Evolutionary conservation across 2,329 filamentous ascomycete species (phyloP), one percentile per base, ranked within the genome.

Genomic region (Cladophialophora yegresii): DNA sequence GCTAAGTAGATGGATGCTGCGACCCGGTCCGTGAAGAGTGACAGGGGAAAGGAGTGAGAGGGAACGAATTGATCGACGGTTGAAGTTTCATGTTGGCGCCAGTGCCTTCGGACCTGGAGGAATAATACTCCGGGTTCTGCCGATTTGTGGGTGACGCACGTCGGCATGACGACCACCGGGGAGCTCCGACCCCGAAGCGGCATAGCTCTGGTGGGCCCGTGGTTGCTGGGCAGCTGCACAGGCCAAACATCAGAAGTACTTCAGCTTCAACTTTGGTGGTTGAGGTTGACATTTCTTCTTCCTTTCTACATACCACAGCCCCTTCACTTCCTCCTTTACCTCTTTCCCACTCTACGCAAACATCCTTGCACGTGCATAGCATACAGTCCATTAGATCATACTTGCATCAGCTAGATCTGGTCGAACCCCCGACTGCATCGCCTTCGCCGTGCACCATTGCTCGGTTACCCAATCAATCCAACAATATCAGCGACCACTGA

Each of bases 301-400:
- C 67, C 66, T 67, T 67, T 58, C 51, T 70, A 66, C 59, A 62
- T 72, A 66, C 70, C 67, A 61, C 63, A 66, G 60, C 71, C 65
- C 67, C 62, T 63, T 64, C 67, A 67, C 61, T 53, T 59, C 62
- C 62, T 73, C 71, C 70, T 64, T 69, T 71, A 59, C 70, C 71
- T 70, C 71, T 67, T 59, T 71, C 72, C 71, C 68, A 71, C 69
- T 70, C 66, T 75, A 72, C 74, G 10, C 76, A 76, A 69, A 56
- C 71, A 70, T 72, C 63, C 69, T 72, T 71, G 70, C 71, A 58
- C 69, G 69, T 73, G 72, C 69, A 73, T 72, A 72, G 65, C 73
- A 70, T 74, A 67, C 73, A 77, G 69, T 76, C 73, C 71, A 75
- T 72, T 75, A 76, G 75, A 75, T 73, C 72, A 69, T 71, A 72